These are phyloP conservation scores for Funneliformis caledonium DNA, from an alignment of 371 early-diverging fungal genomes.

Conservation along the genomic window DNA sequence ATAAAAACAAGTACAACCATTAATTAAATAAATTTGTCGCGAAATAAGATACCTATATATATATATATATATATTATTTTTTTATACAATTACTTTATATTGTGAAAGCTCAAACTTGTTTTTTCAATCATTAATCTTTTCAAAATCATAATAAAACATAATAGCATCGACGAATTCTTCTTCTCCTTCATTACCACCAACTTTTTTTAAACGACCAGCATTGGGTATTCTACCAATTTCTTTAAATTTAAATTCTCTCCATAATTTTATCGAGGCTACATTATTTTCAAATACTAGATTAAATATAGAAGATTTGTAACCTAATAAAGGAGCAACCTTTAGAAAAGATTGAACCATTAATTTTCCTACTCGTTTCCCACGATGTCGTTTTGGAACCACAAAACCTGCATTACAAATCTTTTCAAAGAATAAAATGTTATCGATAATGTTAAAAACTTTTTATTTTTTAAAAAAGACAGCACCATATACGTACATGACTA, in stretches of 20 bases:
- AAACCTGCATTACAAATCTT: constrained; percentile 82
- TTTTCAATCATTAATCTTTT: neutral
- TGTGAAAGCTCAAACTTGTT: neutral
- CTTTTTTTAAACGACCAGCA: constrained; percentile 58
- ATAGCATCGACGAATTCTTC: constrained; percentile 67
- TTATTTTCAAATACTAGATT: constrained; percentile 81
- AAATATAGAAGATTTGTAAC: constrained; percentile 79
- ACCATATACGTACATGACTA: constrained; percentile 49
- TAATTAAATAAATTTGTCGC: no score
- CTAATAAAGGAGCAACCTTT: constrained; percentile 64
- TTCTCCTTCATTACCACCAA: constrained; percentile 44
- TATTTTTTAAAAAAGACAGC: no score
- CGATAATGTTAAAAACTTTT: neutral
- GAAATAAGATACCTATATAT: no score
- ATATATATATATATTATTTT: no score
- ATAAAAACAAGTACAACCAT: no score
- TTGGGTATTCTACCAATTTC: constrained; percentile 72
- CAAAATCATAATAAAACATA: constrained; percentile 76
- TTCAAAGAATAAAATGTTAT: neutral
- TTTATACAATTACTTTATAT: no score
- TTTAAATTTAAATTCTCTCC: constrained; percentile 55
- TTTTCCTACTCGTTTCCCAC: constrained; percentile 67
- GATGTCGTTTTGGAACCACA: constrained; percentile 56
- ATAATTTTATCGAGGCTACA: constrained; percentile 65
- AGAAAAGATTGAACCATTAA: constrained; percentile 73